Base-by-base conservation (phyloP, 371 early-diverging fungal species). In the Actinomortierella ambigua region DNA sequence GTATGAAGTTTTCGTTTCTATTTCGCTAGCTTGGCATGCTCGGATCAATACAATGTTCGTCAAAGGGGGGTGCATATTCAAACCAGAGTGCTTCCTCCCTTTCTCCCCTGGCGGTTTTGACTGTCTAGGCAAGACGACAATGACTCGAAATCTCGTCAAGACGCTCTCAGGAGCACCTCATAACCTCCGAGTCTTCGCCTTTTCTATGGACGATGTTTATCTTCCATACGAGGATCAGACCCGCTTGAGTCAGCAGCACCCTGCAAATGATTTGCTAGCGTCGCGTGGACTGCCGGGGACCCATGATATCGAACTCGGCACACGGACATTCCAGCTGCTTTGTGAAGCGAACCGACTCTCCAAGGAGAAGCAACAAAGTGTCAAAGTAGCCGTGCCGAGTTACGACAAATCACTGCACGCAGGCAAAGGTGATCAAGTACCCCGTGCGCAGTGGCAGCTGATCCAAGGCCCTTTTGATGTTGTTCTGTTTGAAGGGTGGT, bases 401-500 rank as follows among this genome's bases (percentile, higher is more conserved):
- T 98, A 93, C 69, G 90, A 95, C 69, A 98, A 97, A 75, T 80
- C 89, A 7, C 59, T 85, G 28, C 54, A 85, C 51, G 63, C 77
- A 29, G 98, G 98, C 0, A 77, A 82, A 26, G 98, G 98, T 0
- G 97, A 98, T 58, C 87, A 95, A 13, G 27, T 81, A 7, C 83
- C 85, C 1, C 28, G 49, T 26, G 41, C 60, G 1, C 50, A 85
- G 23, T 95, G 95, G 95, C 69, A 66, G 4, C 49, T 23, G 5
- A 80, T 81, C 0, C 40, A 55, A 15, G 77, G 76, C 0, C 92
- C 93, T 0, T 62, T 90, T 39, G 89, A 95, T 61, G 84, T 97
- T 23, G 81, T 98, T 6, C 60, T 98, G 26, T 90, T 97, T 62
- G 98, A 98, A 76, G 98, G 98, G 0, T 98, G 98, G 96, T 91